A percentile compares a stretch with the other conserved stretches of the same genome.
These are phyloP conservation scores for Aspergillus fijiensis DNA, from an alignment of 2,329 filamentous ascomycete genomes.

Conservation along the genomic window DNA sequence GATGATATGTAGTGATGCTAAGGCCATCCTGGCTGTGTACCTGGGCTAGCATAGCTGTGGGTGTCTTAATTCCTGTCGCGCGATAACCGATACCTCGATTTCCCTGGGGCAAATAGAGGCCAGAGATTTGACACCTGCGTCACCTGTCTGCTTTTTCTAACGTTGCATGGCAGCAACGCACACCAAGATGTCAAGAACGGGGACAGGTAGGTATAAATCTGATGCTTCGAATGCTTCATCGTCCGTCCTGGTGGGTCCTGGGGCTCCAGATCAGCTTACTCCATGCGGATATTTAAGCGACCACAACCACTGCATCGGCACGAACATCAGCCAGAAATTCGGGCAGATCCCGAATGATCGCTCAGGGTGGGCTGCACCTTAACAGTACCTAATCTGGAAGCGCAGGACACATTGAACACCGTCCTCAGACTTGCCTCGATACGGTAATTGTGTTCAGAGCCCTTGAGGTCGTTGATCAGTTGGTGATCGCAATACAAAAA, in stretches of 20 bases:
- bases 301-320: not conserved
- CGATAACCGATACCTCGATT: too few species aligned
- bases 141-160: not conserved
- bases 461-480: not conserved
- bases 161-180: not conserved
- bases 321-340: not conserved
- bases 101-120: not conserved
- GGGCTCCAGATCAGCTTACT: not conserved
- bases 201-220: not conserved
- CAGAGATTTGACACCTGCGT: not conserved
- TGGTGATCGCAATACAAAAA: not conserved
- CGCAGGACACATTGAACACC: not conserved
- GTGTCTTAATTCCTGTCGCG: not conserved
- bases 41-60: not conserved
- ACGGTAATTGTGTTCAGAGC: not conserved
- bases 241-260: not conserved
- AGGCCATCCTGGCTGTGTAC: not conserved
- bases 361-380: not conserved
- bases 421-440: not conserved
- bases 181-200: not conserved
- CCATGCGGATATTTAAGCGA: not conserved
- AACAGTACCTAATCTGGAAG: not conserved
- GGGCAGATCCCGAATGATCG: not conserved
- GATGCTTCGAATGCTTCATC: not conserved
- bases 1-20: not conserved